These are phyloP conservation scores for Auriscalpium microsporum DNA, from an alignment of 768 basidiomycete genomes.

Conservation along the genomic window DNA sequence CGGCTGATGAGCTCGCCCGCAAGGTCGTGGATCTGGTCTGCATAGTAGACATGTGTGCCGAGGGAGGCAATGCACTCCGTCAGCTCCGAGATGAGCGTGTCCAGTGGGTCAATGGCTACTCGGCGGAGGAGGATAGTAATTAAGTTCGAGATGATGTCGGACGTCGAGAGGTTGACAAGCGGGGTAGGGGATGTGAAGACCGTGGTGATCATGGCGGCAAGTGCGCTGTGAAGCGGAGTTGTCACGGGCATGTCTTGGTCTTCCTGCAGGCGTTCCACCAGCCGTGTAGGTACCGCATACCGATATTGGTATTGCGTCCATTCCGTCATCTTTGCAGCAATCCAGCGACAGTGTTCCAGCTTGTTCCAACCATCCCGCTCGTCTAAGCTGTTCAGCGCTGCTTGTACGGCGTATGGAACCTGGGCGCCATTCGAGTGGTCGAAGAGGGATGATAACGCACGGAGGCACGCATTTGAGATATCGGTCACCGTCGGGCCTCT, in stretches of 20 bases:
- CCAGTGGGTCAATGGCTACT: slow-evolving; percentile 50
- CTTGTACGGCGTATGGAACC: slow-evolving; percentile 61
- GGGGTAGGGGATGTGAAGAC: slow-evolving; percentile 79
- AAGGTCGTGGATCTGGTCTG: slow-evolving; percentile 92
- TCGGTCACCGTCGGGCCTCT: slow-evolving; percentile 69
- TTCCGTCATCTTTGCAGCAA: slow-evolving; percentile 66
- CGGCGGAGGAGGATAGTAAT: slow-evolving; percentile 67
- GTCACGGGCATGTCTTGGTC: slow-evolving; percentile 44
- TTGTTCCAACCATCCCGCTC: slow-evolving; percentile 55
- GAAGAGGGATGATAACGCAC: slow-evolving; percentile 62
- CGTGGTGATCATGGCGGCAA: slow-evolving; percentile 72
- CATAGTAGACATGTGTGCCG: slow-evolving; percentile 89
- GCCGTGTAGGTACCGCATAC: slow-evolving; percentile 76
- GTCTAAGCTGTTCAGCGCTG: slow-evolving; percentile 63
- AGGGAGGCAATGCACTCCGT: slow-evolving; percentile 77
- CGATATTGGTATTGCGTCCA: slow-evolving; percentile 94
- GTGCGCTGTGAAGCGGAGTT: slow-evolving; percentile 45
- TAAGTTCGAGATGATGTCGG: slow-evolving; percentile 78
- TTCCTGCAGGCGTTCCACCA: slow-evolving; percentile 69
- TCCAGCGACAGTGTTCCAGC: slow-evolving; percentile 72
- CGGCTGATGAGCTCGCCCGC: slow-evolving; percentile 75
- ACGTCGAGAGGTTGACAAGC: slow-evolving; percentile 83
- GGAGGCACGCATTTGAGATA: slow-evolving; percentile 66
- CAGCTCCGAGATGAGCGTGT: slow-evolving; percentile 55
- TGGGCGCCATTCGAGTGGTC: slow-evolving; percentile 73